Evolutionary conservation across 2,329 filamentous ascomycete species (phyloP).

Genomic region (Trichothecium sympodiale): DNA sequence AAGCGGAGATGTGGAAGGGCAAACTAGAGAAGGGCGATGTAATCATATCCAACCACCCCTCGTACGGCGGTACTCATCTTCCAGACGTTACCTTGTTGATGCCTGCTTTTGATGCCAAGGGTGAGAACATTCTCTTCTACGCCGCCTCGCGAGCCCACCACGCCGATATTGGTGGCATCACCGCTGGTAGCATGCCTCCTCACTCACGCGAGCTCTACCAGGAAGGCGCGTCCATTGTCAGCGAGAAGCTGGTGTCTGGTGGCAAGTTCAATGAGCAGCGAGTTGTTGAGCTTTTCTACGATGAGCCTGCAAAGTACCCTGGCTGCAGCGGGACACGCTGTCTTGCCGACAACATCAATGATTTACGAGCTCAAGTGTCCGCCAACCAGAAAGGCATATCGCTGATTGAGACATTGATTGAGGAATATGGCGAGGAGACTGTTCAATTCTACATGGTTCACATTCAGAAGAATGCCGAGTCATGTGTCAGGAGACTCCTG

Average conservation of each 20-base stretch:
- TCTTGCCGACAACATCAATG: constrained; percentile 71
- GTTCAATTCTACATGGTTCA: constrained; percentile 78
- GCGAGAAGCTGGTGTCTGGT: constrained; percentile 61
- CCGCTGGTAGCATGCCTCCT: constrained; percentile 73
- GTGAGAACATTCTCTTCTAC: constrained; percentile 68
- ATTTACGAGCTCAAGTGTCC: constrained; percentile 73
- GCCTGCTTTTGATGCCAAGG: constrained; percentile 56
- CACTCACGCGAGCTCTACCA: constrained; percentile 54
- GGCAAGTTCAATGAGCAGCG: constrained; percentile 70
- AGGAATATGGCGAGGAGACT: constrained; percentile 65
- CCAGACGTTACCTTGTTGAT: constrained; percentile 76
- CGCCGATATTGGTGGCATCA: constrained; percentile 74
- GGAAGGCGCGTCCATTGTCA: constrained; percentile 52
- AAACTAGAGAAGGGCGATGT: constrained; percentile 71
- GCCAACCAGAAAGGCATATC: constrained; percentile 79
- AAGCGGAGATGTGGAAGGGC: constrained; percentile 69
- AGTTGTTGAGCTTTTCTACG: constrained; percentile 60
- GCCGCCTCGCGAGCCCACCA: constrained; percentile 73
- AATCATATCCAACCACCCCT: constrained; percentile 73
- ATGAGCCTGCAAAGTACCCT: constrained; percentile 62
- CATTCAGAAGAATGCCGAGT: constrained; percentile 71
- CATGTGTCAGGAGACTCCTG: constrained; percentile 60
- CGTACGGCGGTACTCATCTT: constrained; percentile 72
- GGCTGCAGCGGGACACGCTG: constrained; percentile 72
- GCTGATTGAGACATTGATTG: constrained; percentile 64